Percentiles rank a stretch among this genome's conserved stretches.
phyloP scores from a whole-genome alignment of 345 rosid genomes.

The Populus nigra region DNA sequence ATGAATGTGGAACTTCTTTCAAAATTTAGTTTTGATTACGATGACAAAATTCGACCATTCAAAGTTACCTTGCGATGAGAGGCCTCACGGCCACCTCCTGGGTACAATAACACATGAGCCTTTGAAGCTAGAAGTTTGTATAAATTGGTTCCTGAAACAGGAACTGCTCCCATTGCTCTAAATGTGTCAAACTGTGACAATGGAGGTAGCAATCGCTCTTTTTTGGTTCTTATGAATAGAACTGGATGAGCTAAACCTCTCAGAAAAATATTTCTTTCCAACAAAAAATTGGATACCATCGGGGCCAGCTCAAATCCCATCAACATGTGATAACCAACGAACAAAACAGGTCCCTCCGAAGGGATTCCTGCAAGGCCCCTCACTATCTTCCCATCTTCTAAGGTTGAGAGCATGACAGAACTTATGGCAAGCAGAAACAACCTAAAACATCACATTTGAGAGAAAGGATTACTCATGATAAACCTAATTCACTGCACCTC shows the following conservation, averaged over 20 bases:
- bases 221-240: conserved; percentile 22
- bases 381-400: conserved; percentile 61
- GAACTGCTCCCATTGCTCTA: conserved; percentile 71
- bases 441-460: conserved; percentile 23
- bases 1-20: too few species aligned
- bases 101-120: conserved; percentile 64
- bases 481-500: too few species aligned
- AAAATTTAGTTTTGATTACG: too few species aligned
- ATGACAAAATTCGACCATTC: too few species aligned
- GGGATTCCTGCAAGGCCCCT: conserved; percentile 75
- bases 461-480: neutral
- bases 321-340: conserved; percentile 74
- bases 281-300: conserved; percentile 48
- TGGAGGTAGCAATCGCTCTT: conserved; percentile 25
- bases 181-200: conserved; percentile 30
- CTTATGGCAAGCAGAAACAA: conserved; percentile 31
- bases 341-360: conserved; percentile 62
- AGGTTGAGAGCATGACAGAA: conserved; percentile 57
- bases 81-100: conserved; percentile 84
- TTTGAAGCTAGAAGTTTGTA: conserved; percentile 61
- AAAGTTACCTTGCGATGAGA: conserved; percentile 53
- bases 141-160: conserved; percentile 57
- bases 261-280: conserved; percentile 52
- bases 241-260: conserved; percentile 61
- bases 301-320: conserved; percentile 53